phyloP scores from a whole-genome alignment of 2,329 filamentous ascomycete genomes.

The Ophioceras dolichostomum region DNA sequence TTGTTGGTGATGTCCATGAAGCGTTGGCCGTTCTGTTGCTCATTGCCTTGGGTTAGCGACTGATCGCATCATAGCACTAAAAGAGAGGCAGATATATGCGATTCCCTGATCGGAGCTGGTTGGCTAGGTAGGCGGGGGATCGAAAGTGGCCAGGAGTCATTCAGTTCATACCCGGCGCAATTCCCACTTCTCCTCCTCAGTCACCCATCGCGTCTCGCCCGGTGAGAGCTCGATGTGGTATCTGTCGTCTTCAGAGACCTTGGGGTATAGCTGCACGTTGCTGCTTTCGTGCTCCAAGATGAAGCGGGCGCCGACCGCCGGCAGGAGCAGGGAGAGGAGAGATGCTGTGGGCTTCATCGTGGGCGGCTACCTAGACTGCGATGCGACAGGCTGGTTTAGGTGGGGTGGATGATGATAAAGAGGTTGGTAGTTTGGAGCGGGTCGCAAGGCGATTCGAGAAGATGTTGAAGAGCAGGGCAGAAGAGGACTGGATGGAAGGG shows the following conservation, averaged over 20 bases:
- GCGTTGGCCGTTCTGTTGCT: conserved; percentile 65
- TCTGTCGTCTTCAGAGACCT: conserved; percentile 29
- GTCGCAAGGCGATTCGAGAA: too few species aligned
- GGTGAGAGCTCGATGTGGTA: conserved; percentile 79
- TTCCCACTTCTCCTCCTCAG: conserved; percentile 91
- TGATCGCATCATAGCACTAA: too few species aligned
- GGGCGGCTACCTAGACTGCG: too few species aligned
- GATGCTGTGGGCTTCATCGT: conserved; percentile 42
- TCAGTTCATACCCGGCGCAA: conserved; percentile 55
- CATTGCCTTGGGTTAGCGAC: too few species aligned
- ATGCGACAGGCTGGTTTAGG: not conserved
- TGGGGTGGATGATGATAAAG: not conserved
- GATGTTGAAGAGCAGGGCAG: not conserved
- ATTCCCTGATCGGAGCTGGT: too few species aligned
- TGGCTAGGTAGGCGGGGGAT: too few species aligned
- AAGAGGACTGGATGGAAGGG: not conserved
- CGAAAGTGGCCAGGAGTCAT: too few species aligned
- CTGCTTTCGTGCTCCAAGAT: conserved; percentile 38
- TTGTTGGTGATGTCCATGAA: conserved; percentile 93
- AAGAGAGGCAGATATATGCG: too few species aligned
- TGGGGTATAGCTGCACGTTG: conserved; percentile 34
- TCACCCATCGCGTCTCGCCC: conserved; percentile 74
- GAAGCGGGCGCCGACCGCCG: conserved; percentile 42
- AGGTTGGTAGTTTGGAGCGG: too few species aligned
- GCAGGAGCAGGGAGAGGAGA: conserved; percentile 41